Conservation (phyloP, 164 flowering plant species). For the Vitis cinerea region DNA sequence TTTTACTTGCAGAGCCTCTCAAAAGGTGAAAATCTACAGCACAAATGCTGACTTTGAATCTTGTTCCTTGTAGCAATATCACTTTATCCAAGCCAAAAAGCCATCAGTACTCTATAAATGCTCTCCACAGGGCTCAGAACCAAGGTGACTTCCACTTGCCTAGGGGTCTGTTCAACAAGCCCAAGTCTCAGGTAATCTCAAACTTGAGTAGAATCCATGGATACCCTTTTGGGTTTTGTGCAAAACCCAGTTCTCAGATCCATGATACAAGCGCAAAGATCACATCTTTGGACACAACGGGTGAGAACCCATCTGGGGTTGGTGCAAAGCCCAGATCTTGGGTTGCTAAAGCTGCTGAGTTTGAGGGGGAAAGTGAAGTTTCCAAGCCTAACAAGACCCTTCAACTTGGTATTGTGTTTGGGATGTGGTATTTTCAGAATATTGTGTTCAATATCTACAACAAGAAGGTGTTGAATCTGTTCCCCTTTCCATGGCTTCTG, state of each 20-base stretch:
- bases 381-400: conserved; percentile 43
- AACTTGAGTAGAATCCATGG: conserved; percentile 6
- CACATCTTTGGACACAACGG: conserved; percentile 6
- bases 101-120: conserved; percentile 17
- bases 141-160: conserved; percentile 1
- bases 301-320: conserved; percentile 17
- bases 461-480: conserved; percentile 75
- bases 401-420: conserved; percentile 67
- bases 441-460: conserved; percentile 88
- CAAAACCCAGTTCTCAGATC: conserved; percentile 29
- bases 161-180: conserved; percentile 3
- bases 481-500: conserved; percentile 86
- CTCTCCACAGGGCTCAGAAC: conserved; percentile 13
- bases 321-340: conserved; percentile 22
- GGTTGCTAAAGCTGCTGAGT: conserved; percentile 37
- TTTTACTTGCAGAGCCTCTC: background rate
- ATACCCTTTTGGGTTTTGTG: conserved; percentile 18
- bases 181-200: background rate
- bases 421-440: conserved; percentile 89
- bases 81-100: conserved; percentile 28
- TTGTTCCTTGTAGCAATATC: conserved; percentile 28
- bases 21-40: background rate
- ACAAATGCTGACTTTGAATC: conserved; percentile 41
- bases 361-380: conserved; percentile 28
- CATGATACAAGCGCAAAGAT: conserved; percentile 12